These are phyloP conservation scores for Chlorociboria aeruginascens DNA, from an alignment of 495 filamentous ascomycete species.

Conservation along the genomic window DNA sequence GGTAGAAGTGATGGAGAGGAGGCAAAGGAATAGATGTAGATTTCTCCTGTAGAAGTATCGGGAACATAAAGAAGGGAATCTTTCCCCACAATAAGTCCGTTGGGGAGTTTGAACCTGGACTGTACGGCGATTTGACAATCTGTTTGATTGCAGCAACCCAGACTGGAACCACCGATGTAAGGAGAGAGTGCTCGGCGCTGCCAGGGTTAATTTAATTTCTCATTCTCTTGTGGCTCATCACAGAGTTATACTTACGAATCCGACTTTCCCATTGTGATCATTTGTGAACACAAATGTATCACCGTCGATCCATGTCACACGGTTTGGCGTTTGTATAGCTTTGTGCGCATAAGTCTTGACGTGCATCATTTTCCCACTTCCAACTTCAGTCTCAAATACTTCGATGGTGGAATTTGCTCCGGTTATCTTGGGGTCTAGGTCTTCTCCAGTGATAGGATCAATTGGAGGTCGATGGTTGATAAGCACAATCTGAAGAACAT, in stretches of 20 bases:
- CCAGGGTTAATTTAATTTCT: slow-evolving; percentile 4
- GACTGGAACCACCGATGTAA: slow-evolving; percentile 17
- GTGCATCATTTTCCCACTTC: slow-evolving; percentile 16
- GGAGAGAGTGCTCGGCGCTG: slow-evolving; percentile 17
- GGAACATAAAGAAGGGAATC: slow-evolving; percentile 27
- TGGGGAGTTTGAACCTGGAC: slow-evolving; percentile 19
- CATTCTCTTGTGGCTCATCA: neutral
- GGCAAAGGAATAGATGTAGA: slow-evolving; percentile 17
- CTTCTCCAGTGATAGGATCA: slow-evolving; percentile 20
- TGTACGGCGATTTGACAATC: neutral
- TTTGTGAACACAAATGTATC: slow-evolving; percentile 24
- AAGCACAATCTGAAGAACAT: slow-evolving; percentile 22
- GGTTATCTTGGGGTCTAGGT: slow-evolving; percentile 16
- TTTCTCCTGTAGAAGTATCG: slow-evolving; percentile 8
- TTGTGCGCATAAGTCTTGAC: slow-evolving; percentile 22
- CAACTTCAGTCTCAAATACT: slow-evolving; percentile 18
- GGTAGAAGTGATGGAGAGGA: no score
- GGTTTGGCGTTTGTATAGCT: slow-evolving; percentile 25
- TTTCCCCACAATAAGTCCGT: slow-evolving; percentile 22
- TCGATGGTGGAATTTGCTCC: slow-evolving; percentile 31
- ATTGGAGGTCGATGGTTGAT: slow-evolving; percentile 30
- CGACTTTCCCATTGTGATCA: slow-evolving; percentile 23
- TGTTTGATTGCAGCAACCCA: slow-evolving; percentile 18
- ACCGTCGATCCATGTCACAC: slow-evolving; percentile 21
- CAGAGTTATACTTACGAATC: slow-evolving; percentile 11